phyloP scores from a whole-genome alignment of 805 yeast genomes.

The Yarrowia divulgata region DNA sequence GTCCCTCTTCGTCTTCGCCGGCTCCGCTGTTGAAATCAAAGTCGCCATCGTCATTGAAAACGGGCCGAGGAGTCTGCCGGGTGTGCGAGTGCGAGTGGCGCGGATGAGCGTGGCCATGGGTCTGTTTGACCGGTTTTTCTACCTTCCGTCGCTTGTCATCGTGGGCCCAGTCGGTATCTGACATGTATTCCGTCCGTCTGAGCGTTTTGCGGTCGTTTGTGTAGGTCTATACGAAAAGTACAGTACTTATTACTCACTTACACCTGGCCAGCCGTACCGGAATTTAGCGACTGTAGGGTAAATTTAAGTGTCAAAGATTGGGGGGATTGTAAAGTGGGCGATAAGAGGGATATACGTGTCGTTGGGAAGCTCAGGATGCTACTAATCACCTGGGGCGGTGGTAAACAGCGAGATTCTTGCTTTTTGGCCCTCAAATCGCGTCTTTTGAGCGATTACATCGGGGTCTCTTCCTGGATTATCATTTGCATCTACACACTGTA shows the following conservation, averaged over 20 bases:
- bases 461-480: no score
- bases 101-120: constrained; percentile 39
- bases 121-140: constrained; percentile 29
- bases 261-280: background rate
- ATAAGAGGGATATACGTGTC: no score
- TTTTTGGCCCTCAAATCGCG: no score
- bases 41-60: constrained; percentile 37
- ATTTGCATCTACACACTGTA: no score
- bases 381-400: no score
- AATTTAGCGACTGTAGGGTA: constrained; percentile 12
- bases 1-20: constrained; percentile 36
- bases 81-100: constrained; percentile 35
- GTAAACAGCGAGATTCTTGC: no score
- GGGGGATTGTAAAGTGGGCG: background rate
- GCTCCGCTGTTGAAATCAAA: constrained; percentile 33
- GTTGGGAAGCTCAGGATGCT: no score
- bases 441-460: no score
- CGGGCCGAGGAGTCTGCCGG: constrained; percentile 31
- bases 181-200: constrained; percentile 11
- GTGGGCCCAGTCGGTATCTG: constrained; percentile 37
- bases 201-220: no score
- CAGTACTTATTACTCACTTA: no score
- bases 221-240: no score
- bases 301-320: background rate
- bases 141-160: constrained; percentile 37